Evolutionary conservation across 192 early-diverging fungal species (phyloP).

Genomic region (Coemansia sp.): DNA sequence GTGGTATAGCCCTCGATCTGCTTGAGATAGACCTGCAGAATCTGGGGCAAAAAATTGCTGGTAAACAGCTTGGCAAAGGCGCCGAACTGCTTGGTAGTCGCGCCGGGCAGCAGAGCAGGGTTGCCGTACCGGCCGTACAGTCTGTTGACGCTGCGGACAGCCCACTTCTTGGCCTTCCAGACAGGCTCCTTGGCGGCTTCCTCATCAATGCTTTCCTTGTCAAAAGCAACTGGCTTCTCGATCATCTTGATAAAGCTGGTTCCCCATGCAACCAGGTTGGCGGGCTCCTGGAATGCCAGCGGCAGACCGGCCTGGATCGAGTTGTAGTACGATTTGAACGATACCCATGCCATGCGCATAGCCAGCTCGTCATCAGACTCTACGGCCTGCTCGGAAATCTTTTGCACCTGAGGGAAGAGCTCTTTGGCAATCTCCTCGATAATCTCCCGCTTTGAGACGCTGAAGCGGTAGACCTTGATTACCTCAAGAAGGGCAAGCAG

Average conservation of each 20-base stretch:
- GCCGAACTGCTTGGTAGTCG: slow-evolving; percentile 48
- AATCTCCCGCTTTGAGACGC: slow-evolving; percentile 61
- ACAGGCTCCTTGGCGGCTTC: slow-evolving; percentile 80
- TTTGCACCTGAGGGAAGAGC: slow-evolving; percentile 75
- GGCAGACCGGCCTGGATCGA: slow-evolving; percentile 63
- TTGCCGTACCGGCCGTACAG: slow-evolving; percentile 77
- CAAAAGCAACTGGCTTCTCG: slow-evolving; percentile 64
- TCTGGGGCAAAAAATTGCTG: slow-evolving; percentile 87
- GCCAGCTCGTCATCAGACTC: slow-evolving; percentile 68
- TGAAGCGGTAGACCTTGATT: slow-evolving; percentile 78
- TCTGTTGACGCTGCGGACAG: slow-evolving; percentile 82
- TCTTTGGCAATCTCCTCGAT: slow-evolving; percentile 70
- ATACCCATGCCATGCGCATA: slow-evolving; percentile 79
- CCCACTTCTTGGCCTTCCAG: slow-evolving; percentile 97
- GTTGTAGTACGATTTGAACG: slow-evolving; percentile 79
- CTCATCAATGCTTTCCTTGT: slow-evolving; percentile 59
- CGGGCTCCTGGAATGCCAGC: slow-evolving; percentile 61
- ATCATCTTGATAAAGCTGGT: slow-evolving; percentile 81
- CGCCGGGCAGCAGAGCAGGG: slow-evolving; percentile 61
- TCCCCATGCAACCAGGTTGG: slow-evolving; percentile 83
- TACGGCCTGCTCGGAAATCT: slow-evolving; percentile 69
- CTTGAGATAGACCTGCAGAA: slow-evolving; percentile 79
- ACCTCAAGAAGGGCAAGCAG: slow-evolving; percentile 78
- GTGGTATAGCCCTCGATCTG: slow-evolving; percentile 78
- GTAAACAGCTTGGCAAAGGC: slow-evolving; percentile 82